Evolutionary conservation across 2,329 filamentous ascomycete species (phyloP), one percentile per base, ranked within the genome.

Genomic region (Albophoma yamanashiensis): DNA sequence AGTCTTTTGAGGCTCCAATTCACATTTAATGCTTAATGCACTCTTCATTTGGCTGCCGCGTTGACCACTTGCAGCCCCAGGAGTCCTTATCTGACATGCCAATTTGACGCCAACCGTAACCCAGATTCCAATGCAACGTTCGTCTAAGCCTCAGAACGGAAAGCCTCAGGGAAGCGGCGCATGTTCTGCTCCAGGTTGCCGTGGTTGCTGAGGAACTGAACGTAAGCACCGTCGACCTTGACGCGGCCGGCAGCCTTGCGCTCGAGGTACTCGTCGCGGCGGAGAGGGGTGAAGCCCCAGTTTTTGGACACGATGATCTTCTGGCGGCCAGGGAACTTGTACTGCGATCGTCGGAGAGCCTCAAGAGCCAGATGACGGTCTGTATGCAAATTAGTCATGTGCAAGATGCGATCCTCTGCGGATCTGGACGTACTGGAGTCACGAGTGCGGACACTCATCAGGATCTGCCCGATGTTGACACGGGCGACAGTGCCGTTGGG

Each of bases 231-330:
- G 73, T 99, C 94, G 71, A 95, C 89, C 85, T 93, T 91, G 82
- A 99, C 88, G 76, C 87, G 88, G 76, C 94, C 94, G 74, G 88
- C 89, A 76, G 91, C 85, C 87, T 96, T 95, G 84, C 93, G 90
- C 80, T 92, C 86, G 76, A 96, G 83, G 84, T 97, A 99, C 80
- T 99, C 94, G 71, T 97, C 94, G 73, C 94, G 92, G 75, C 91
- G 89, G 73, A 99, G 91, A 76, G 92, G 92, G 66, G 94, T 99
- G 90, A 99, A 99, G 71, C 94, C 94, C 94, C 94, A 99, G 88
- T 99, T 99, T 92, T 97, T 99, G 85, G 90, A 95, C 82, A 97
- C 89, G n/a, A 99, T 97, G 84, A 99, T 97, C 92, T 99, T 99
- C 87, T 99, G 94, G 82, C 94, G 93, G 80, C 94, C 94, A 70